Evolutionary conservation across 352 stramenopile species (phyloP).

Genomic region (Globisporangium paddicum): DNA sequence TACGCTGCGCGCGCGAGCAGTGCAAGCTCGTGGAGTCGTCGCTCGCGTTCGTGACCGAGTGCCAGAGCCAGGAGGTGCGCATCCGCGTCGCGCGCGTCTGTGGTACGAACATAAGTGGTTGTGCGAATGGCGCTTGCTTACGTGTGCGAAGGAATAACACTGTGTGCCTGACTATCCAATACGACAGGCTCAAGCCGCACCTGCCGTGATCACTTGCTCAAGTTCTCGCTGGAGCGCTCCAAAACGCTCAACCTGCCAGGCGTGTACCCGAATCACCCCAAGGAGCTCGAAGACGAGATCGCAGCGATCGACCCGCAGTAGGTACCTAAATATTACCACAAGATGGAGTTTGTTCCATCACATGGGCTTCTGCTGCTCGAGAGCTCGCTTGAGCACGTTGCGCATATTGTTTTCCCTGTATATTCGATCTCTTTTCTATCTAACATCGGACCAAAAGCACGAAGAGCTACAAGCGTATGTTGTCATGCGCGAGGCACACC

Average conservation of each 20-base stretch:
- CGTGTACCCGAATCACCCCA: conserved; percentile 32
- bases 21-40: conserved; percentile 73
- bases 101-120: conserved; percentile 26
- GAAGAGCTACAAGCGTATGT: not conserved
- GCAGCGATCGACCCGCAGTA: conserved; percentile 44
- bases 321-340: not conserved
- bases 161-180: not conserved
- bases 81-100: conserved; percentile 63
- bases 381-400: not conserved
- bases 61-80: conserved; percentile 51
- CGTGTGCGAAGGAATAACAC: not conserved
- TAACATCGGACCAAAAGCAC: conserved; percentile 1
- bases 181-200: conserved; percentile 42
- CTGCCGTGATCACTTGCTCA: conserved; percentile 44
- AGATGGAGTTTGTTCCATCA: not conserved
- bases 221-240: conserved; percentile 44
- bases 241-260: conserved; percentile 33
- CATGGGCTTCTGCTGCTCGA: not conserved
- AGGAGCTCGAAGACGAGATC: conserved; percentile 48
- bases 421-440: conserved; percentile 4
- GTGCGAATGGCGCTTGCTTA: not conserved
- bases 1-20: conserved; percentile 64
- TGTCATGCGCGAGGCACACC: not conserved
- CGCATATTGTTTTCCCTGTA: not conserved
- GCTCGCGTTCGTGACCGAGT: conserved; percentile 65